These are phyloP conservation scores for Colletotrichum filicis DNA, from an alignment of 2,329 filamentous ascomycete species.

Conservation along the genomic window DNA sequence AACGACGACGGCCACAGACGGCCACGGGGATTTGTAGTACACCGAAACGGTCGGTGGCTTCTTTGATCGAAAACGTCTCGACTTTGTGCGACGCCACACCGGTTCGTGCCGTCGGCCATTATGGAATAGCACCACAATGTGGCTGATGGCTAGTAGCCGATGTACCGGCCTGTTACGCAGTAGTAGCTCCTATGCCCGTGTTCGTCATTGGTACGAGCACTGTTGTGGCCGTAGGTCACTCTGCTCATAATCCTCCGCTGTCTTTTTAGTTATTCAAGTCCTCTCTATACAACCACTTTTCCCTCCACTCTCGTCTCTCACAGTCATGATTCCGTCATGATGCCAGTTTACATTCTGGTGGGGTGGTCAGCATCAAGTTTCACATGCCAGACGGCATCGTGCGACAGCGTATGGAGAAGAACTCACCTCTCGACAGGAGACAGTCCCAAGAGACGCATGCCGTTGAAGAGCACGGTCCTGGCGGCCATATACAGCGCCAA, in stretches of 20 bases:
- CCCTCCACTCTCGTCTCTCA: not conserved
- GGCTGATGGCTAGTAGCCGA: constrained; percentile 17
- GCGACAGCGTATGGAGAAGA: not conserved
- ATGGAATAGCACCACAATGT: not conserved
- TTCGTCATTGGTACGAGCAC: not conserved
- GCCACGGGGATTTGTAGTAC: constrained; percentile 24
- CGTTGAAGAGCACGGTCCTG: constrained; percentile 81
- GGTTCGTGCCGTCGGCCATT: not conserved
- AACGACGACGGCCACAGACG: not conserved
- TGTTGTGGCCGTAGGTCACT: not conserved
- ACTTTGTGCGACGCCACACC: constrained; percentile 26
- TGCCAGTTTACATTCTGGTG: constrained; percentile 32
- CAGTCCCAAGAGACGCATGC: constrained; percentile 84
- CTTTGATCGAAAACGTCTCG: constrained; percentile 4
- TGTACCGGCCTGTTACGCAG: constrained; percentile 8
- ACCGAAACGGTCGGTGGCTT: constrained; percentile 12
- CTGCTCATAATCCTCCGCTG: not conserved
- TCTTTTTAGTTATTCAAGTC: not conserved
- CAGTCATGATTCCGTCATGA: not conserved
- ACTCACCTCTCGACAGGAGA: constrained; percentile 71
- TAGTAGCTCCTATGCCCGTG: not conserved
- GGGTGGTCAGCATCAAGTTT: constrained; percentile 17
- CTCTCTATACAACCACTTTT: not conserved
- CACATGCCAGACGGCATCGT: constrained; percentile 10
- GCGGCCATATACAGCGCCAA: constrained; percentile 83